Conservation (phyloP, 345 rosid genomes). For the Pugionium cornutum region DNA sequence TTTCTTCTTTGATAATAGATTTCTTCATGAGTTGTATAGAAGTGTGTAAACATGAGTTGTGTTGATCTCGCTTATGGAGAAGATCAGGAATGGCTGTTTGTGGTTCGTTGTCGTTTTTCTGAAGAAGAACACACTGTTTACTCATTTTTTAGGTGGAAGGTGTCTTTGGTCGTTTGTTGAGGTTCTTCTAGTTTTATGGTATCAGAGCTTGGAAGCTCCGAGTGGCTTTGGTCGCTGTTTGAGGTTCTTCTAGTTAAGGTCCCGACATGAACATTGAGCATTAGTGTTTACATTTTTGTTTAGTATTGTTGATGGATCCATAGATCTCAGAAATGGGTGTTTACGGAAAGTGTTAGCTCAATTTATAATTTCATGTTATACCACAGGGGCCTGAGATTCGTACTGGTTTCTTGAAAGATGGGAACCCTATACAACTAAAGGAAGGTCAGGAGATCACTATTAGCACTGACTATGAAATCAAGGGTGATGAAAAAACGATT, state of each 20-base stretch:
- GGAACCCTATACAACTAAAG: conserved; percentile 24
- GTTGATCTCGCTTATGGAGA: background rate
- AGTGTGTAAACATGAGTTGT: background rate
- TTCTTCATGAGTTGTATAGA: background rate
- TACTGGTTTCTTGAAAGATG: conserved; percentile 34
- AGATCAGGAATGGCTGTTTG: background rate
- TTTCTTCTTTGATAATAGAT: background rate
- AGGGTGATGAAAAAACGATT: conserved; percentile 25
- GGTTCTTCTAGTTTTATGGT: too few relatives aligned
- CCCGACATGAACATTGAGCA: background rate
- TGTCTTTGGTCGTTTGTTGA: too few relatives aligned
- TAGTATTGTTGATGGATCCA: background rate
- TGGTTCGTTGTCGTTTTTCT: too few relatives aligned
- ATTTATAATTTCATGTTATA: background rate
- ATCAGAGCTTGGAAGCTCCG: too few relatives aligned
- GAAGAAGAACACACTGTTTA: too few relatives aligned
- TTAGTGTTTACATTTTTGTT: background rate
- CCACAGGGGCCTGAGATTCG: conserved; percentile 30
- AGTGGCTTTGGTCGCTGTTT: background rate
- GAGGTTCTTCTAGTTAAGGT: conserved; percentile 6
- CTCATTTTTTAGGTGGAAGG: too few relatives aligned
- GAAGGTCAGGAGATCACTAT: conserved; percentile 30
- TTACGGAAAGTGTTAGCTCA: background rate
- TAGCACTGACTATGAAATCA: conserved; percentile 22
- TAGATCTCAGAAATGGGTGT: background rate